These are phyloP conservation scores for Vanrija humicola DNA, from an alignment of 1,284 basidiomycete species.

Conservation along the genomic window DNA sequence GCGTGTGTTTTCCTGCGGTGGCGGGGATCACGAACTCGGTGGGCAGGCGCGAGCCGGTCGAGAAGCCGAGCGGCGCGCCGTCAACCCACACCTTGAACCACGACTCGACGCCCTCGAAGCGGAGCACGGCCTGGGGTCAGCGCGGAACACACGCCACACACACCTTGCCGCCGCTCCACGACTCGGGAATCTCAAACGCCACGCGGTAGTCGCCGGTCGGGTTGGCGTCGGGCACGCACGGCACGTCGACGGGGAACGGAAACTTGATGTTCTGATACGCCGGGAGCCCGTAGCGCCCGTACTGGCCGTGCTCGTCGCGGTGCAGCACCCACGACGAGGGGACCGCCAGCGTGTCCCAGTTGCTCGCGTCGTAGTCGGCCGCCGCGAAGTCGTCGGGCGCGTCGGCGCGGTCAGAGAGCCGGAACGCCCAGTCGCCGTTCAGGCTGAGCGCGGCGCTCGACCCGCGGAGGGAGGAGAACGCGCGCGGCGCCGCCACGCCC, in stretches of 20 bases:
- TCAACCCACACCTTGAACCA: conserved; percentile 29
- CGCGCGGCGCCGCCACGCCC: conserved; percentile 7
- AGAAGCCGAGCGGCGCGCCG: conserved; percentile 16
- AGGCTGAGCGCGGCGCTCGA: conserved; percentile 5
- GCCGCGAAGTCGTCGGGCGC: conserved; percentile 5
- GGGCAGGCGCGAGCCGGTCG: conserved; percentile 16
- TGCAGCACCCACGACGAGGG: conserved; percentile 17
- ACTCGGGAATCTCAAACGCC: conserved; percentile 5
- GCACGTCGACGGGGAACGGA: conserved; percentile 15
- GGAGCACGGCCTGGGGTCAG: conserved; percentile 12
- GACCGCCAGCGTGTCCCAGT: conserved; percentile 11
- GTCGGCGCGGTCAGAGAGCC: conserved; percentile 6
- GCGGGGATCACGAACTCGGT: conserved; percentile 22
- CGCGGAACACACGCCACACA: background rate
- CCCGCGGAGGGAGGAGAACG: background rate
- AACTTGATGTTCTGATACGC: conserved; percentile 18
- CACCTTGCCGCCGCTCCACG: background rate
- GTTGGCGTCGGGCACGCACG: conserved; percentile 16
- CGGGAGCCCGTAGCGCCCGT: conserved; percentile 3
- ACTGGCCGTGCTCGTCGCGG: background rate
- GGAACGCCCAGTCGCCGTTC: conserved; percentile 20
- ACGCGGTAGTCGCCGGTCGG: conserved; percentile 15
- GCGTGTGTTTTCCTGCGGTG: background rate
- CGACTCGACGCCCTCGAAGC: conserved; percentile 28
- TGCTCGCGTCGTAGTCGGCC: background rate